Percentiles rank a stretch among this genome's conserved stretches.
Evolutionary conservation across 495 filamentous ascomycete genomes (phyloP).

Genomic region (Xylaria bambusicola): DNA sequence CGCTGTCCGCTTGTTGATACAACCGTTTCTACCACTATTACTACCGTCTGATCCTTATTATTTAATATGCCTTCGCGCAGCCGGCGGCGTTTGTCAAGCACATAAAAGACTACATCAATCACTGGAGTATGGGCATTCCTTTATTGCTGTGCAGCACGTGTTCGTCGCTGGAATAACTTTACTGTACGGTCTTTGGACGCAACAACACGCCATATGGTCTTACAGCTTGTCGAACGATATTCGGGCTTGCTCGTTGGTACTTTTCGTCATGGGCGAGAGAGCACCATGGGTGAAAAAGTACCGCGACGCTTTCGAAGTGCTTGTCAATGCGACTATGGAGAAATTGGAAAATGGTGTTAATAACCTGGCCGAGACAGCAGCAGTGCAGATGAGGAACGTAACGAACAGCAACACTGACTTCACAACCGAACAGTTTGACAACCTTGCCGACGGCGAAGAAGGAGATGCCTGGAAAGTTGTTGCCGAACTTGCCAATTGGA

Average conservation of each 20-base stretch:
- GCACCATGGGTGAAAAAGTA: slow-evolving; percentile 56
- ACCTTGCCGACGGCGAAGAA: slow-evolving; percentile 11
- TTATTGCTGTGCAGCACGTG: slow-evolving; percentile 57
- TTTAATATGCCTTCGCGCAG: slow-evolving; percentile 52
- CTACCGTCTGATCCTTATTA: slow-evolving; percentile 52
- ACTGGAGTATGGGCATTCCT: slow-evolving; percentile 53
- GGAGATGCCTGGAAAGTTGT: slow-evolving; percentile 24
- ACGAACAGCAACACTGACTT: slow-evolving; percentile 11
- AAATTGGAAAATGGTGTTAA: slow-evolving; percentile 36
- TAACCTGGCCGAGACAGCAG: slow-evolving; percentile 18
- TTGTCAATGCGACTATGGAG: slow-evolving; percentile 58
- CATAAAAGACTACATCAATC: slow-evolving; percentile 56
- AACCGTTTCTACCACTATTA: slow-evolving; percentile 54
- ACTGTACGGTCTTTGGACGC: slow-evolving; percentile 51
- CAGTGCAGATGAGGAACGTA: slow-evolving; percentile 12
- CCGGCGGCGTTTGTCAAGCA: slow-evolving; percentile 56
- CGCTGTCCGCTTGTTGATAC: slow-evolving; percentile 53
- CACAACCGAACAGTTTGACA: slow-evolving; percentile 9
- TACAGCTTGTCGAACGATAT: slow-evolving; percentile 56
- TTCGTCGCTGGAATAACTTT: slow-evolving; percentile 58
- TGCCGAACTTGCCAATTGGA: slow-evolving; percentile 20
- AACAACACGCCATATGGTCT: slow-evolving; percentile 52
- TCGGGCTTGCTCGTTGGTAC: slow-evolving; percentile 55
- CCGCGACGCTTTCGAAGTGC: slow-evolving; percentile 55
- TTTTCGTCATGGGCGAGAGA: slow-evolving; percentile 58